Conservation (phyloP, 306 rosid species). For the Cicer bijugum region DNA sequence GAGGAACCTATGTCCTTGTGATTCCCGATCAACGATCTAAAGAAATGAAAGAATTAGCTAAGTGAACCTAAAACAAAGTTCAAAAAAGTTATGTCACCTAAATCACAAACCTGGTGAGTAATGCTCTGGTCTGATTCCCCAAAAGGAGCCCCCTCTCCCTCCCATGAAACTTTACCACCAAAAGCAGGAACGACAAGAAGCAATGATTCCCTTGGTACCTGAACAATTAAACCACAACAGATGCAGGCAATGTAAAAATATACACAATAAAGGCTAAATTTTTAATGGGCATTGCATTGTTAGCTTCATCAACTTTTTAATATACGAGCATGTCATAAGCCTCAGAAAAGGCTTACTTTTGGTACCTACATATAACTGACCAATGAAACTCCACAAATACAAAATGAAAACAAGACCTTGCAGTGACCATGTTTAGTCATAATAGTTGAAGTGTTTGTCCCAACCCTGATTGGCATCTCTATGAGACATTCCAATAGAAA, state of each 20-base stretch:
- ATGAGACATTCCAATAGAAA: too few relatives aligned
- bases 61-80: conserved; percentile 23
- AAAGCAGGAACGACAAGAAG: conserved; percentile 88
- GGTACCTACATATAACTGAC: conserved; percentile 5
- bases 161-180: conserved; percentile 95
- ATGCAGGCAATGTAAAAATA: conserved; percentile 21
- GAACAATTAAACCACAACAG: conserved; percentile 41
- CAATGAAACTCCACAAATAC: conserved; percentile 6
- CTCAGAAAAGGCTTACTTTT: not conserved
- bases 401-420: conserved; percentile 3
- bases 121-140: conserved; percentile 73
- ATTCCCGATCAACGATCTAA: conserved; percentile 84
- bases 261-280: not conserved
- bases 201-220: conserved; percentile 92
- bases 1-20: conserved; percentile 68
- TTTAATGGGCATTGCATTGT: not conserved
- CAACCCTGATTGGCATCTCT: too few relatives aligned
- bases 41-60: conserved; percentile 45
- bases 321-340: conserved; percentile 8
- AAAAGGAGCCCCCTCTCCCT: conserved; percentile 87
- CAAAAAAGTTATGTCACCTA: not conserved
- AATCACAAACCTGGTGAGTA: conserved; percentile 74
- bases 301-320: not conserved
- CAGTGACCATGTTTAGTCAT: not conserved
- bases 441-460: too few relatives aligned